Evolutionary conservation across 306 rosid species (phyloP), one percentile per base, ranked within the genome.

Genomic region (Luffa acutangula): DNA sequence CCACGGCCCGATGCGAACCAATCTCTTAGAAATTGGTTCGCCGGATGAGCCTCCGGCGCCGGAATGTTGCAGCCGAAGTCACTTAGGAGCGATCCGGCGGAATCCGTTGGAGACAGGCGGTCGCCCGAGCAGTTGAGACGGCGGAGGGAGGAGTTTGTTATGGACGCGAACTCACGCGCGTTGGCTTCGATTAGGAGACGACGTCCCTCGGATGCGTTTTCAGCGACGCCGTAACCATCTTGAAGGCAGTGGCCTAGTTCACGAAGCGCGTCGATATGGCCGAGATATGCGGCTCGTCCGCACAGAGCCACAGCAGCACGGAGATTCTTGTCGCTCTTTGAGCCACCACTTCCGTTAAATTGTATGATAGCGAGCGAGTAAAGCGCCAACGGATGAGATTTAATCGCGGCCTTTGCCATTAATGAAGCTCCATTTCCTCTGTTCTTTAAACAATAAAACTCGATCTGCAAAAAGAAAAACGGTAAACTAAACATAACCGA

Each of bases 301-400:
- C 96, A 95, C 4, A 95, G 70, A 8, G 97, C 88, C 12, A 91
- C 96, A 21, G 97, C 97, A 2, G 96, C 94, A 37, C 87, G 81
- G 17, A 91, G 89, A 65, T 94, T 92, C 71, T 89, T 94, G 25
- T 85, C 89, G 2, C 71, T 78, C 60, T 90, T 92, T 0, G 89
- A 71, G 1, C 91, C 92, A 1, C 98, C 98, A 76, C 98, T 94
- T 2, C 98, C 98, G 89, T 94, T 94, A 79, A 94, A 92, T 84
- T 92, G 98, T 75, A 94, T 89, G 42, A 94, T 94, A 11, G 97
- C 89, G 17, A 94, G 86, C 33, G 98, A 91, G 89, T 95, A 91
- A 15, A 95, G 77, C 45, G 98, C 91, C 78, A 85, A 87, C 83
- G 93, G 89, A 89, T 92, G 92, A 2, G 75, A 45, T 75, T 77